phyloP scores from a whole-genome alignment of 306 rosid species.

The Ormosia emarginata region DNA sequence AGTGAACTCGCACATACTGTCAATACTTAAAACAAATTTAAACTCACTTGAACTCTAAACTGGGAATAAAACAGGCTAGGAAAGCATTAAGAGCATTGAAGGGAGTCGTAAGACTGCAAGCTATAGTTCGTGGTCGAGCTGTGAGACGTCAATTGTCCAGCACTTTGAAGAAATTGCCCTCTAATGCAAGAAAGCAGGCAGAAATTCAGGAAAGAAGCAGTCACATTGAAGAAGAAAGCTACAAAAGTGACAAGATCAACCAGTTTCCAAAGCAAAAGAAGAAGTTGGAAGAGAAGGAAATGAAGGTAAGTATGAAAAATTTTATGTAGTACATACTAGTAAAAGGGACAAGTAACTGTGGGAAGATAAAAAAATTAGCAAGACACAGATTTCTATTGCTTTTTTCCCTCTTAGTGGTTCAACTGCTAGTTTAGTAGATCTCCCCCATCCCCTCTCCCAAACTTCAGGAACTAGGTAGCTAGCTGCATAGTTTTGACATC shows the following conservation, averaged over 20 bases:
- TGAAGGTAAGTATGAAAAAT: constrained; percentile 30
- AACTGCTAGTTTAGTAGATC: background rate
- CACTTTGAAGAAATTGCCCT: constrained; percentile 30
- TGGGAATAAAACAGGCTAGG: constrained; percentile 62
- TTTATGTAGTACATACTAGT: background rate
- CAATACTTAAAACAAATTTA: background rate
- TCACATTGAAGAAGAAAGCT: background rate
- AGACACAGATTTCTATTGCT: background rate
- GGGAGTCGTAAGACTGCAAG: constrained; percentile 81
- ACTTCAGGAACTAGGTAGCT: background rate
- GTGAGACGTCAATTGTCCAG: constrained; percentile 51
- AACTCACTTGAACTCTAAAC: background rate
- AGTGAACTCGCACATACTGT: background rate
- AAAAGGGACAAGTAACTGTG: background rate
- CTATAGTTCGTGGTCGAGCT: constrained; percentile 75
- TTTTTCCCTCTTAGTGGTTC: background rate
- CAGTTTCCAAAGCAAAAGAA: constrained; percentile 33
- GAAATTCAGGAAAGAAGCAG: constrained; percentile 32
- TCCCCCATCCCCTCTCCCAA: background rate
- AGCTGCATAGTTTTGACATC: background rate
- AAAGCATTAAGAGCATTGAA: constrained; percentile 79
- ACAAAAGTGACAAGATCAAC: constrained; percentile 21
- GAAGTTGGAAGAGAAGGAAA: constrained; percentile 43
- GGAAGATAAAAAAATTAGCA: background rate
- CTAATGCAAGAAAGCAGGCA: constrained; percentile 20